Evolutionary conservation across 2,329 filamentous ascomycete genomes (phyloP), one percentile per base, ranked within the genome.

Genomic region (Paracamarosporium sp.): DNA sequence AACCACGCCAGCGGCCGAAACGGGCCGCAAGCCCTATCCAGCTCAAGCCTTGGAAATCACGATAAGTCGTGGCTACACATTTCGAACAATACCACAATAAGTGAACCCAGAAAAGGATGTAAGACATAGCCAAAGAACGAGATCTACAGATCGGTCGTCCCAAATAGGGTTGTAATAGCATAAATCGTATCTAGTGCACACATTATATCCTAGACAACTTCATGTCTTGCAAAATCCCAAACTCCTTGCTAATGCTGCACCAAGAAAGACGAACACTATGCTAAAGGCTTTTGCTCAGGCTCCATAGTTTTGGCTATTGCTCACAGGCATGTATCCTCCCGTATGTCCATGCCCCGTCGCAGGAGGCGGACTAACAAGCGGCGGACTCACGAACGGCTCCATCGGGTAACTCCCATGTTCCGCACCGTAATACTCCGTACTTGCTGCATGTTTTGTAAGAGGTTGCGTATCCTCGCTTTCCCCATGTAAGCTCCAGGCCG

Each of bases 321-420:
- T 61, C 12, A 70, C 62, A 13, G 66, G 57, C 60, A 64, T 62
- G 41, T 69, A 69, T 2, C 61, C 66, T 22, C 62, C 59, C 17
- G 57, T 33, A 22, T 45, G 50, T 4, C 53, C 57, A 27, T 43
- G 43, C 7, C 33, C 47, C 31, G 47, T 15, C 22, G 40, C 50
- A 2, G 55, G 50, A 8, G 60, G 56, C 4, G 66, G 63, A 45
- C 58, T 68, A 53, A 56, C 47, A 11, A 60, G 22, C 15, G 65
- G 64, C 17, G 68, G 61, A 25, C 53, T 69, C 50, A 60, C 61
- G 9, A 70, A 46, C 4, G 67, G 57, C 22, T 50, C 51, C 66
- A 70, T 61, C 1, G 58, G 50, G 35, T 67, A 68, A 33, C 44
- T 43, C 17, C 64, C 53, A 17, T 58, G 62, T 5, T 57, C 53